Conservation (phyloP, 345 rosid genomes). For the Rubroshorea leprosula region DNA sequence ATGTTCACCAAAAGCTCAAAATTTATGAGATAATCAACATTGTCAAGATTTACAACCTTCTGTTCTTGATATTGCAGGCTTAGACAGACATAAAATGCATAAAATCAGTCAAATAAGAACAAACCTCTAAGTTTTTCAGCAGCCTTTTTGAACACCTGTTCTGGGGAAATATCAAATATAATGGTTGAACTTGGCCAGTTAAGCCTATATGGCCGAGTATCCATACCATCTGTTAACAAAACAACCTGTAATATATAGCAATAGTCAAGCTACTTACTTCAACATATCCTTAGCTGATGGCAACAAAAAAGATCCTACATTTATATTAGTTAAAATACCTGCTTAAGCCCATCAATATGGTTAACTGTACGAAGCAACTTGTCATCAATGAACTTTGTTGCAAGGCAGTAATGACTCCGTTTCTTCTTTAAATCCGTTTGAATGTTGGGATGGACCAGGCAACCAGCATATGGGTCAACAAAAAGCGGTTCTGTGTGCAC, state of each 20-base stretch:
- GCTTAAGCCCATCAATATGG: constrained; percentile 71
- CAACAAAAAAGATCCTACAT: constrained; percentile 5
- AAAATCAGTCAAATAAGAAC: constrained; percentile 13
- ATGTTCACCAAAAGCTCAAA: background rate
- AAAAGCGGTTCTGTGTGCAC: constrained; percentile 64
- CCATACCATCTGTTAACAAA: constrained; percentile 87
- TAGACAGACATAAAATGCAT: background rate
- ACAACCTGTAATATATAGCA: constrained; percentile 58
- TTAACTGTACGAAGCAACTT: constrained; percentile 49
- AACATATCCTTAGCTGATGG: background rate
- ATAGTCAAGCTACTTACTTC: constrained; percentile 5
- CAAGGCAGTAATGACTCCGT: constrained; percentile 60
- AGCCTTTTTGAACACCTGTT: constrained; percentile 47
- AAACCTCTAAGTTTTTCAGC: constrained; percentile 65
- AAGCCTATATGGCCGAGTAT: constrained; percentile 87
- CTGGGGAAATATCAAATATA: constrained; percentile 73
- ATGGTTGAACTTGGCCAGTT: constrained; percentile 83
- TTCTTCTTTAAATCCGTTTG: constrained; percentile 39
- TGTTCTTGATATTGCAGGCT: background rate
- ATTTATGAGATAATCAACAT: background rate
- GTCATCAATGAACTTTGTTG: constrained; percentile 84
- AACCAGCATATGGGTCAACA: constrained; percentile 80
- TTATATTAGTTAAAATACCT: constrained; percentile 35
- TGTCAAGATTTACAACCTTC: background rate
- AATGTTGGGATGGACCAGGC: constrained; percentile 48